Percentiles rank a stretch among this genome's conserved stretches.
phyloP scores from a whole-genome alignment of 129 eudicot species.

The Solidago caesia region DNA sequence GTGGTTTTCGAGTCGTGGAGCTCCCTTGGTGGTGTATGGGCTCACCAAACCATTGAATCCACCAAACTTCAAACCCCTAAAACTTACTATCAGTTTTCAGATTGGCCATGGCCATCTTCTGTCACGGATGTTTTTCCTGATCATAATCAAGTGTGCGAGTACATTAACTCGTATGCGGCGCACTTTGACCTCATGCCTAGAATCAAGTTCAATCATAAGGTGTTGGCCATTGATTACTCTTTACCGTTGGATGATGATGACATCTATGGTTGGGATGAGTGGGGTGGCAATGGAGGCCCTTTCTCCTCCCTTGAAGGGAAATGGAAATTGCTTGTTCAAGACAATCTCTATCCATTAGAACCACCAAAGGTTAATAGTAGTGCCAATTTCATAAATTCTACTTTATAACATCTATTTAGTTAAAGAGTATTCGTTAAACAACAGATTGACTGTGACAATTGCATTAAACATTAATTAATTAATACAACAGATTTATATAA shows the following conservation, averaged over 20 bases:
- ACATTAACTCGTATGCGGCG: conserved; percentile 33
- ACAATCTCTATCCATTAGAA: conserved; percentile 18
- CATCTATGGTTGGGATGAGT: conserved; percentile 26
- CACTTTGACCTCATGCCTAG: conserved; percentile 26
- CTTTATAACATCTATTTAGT: background rate
- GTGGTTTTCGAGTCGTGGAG: conserved; percentile 33
- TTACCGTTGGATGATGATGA: conserved; percentile 23
- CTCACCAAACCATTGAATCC: conserved; percentile 33
- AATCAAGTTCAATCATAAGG: conserved; percentile 38
- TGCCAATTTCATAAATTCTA: background rate
- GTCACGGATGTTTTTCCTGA: conserved; percentile 33
- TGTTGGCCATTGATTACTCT: conserved; percentile 34
- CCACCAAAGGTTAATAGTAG: conserved; percentile 30
- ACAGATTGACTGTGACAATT: too few relatives aligned
- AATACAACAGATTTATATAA: too few relatives aligned
- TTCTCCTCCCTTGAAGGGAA: conserved; percentile 34
- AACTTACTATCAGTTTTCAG: conserved; percentile 39
- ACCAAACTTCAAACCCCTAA: conserved; percentile 53
- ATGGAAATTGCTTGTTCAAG: conserved; percentile 40
- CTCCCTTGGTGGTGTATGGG: conserved; percentile 51
- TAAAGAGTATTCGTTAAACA: background rate
- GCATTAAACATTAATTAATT: too few relatives aligned
- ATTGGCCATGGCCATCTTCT: conserved; percentile 43
- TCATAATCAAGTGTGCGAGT: conserved; percentile 37
- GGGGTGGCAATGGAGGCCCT: conserved; percentile 50